Evolutionary conservation across 2,329 filamentous ascomycete genomes (phyloP).

Genomic region (Nigrospora osmanthi): DNA sequence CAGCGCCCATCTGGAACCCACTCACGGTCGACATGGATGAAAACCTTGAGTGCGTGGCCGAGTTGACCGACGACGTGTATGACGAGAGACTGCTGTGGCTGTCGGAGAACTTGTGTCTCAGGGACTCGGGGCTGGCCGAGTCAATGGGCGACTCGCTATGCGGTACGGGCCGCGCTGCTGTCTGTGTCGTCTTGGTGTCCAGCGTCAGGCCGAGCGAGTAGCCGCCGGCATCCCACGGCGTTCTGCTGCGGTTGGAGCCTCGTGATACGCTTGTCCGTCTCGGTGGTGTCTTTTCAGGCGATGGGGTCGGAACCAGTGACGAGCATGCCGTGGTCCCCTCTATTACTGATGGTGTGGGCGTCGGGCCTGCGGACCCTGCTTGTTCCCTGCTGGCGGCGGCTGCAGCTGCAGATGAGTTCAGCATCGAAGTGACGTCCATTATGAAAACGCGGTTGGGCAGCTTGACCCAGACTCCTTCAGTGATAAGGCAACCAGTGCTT

Average conservation of each 20-base stretch:
- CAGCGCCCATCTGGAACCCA: constrained; percentile 26
- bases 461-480: too few relatives aligned
- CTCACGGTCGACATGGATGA: constrained; percentile 46
- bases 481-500: too few relatives aligned
- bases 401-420: constrained; percentile 27
- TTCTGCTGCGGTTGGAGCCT: constrained; percentile 27
- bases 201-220: constrained; percentile 36
- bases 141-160: constrained; percentile 16
- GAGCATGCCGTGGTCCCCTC: constrained; percentile 13
- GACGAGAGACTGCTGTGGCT: constrained; percentile 46
- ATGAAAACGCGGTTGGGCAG: too few relatives aligned
- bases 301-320: constrained; percentile 18
- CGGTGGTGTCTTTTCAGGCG: constrained; percentile 11
- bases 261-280: constrained; percentile 19
- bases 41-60: constrained; percentile 40
- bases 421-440: constrained; percentile 34
- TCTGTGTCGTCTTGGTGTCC: constrained; percentile 26
- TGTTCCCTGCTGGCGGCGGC: constrained; percentile 7
- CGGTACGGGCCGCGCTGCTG: constrained; percentile 7
- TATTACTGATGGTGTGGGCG: constrained; percentile 14
- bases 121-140: constrained; percentile 23
- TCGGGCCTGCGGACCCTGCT: constrained; percentile 8
- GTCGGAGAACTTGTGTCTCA: constrained; percentile 37
- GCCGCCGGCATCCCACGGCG: constrained; percentile 43
- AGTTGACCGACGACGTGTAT: constrained; percentile 36